Evolutionary conservation across 305 asterid species (phyloP).

Genomic region (Caryopteris hybrid): DNA sequence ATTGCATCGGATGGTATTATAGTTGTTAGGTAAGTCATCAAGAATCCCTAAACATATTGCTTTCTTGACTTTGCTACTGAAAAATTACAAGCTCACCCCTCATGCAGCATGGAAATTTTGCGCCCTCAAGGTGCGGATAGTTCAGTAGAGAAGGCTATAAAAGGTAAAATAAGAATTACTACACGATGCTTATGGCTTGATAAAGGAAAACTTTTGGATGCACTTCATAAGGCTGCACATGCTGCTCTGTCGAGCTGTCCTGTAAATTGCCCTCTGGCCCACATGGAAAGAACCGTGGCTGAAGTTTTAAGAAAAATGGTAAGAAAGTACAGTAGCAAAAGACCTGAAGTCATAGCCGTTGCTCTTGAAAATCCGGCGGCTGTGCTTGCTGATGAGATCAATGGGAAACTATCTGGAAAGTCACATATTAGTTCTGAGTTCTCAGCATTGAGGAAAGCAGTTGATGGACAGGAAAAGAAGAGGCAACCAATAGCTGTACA

Average conservation of each 20-base stretch:
- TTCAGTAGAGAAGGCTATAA: conserved; percentile 47
- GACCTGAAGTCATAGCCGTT: conserved; percentile 89
- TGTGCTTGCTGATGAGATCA: conserved; percentile 86
- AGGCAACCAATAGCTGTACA: conserved; percentile 29
- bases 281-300: conserved; percentile 91
- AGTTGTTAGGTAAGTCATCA: conserved; percentile 63
- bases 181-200: conserved; percentile 99
- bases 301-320: conserved; percentile 94
- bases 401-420: conserved; percentile 65
- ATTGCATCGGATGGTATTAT: conserved; percentile 96
- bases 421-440: conserved; percentile 43
- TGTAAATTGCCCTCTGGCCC: conserved; percentile 67
- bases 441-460: conserved; percentile 51
- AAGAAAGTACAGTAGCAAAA: conserved; percentile 89
- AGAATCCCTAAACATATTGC: conserved; percentile 1
- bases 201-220: conserved; percentile 95
- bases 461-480: conserved; percentile 47
- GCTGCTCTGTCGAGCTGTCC: conserved; percentile 96
- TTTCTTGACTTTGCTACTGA: conserved; percentile 20
- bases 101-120: conserved; percentile 85
- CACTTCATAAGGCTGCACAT: conserved; percentile 94
- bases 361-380: conserved; percentile 87
- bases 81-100: conserved; percentile 14
- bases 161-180: conserved; percentile 93
- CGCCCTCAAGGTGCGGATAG: conserved; percentile 65